A percentile compares a stretch with the other conserved stretches of the same genome.
Evolutionary conservation across 2,329 filamentous ascomycete species (phyloP).

Genomic region (Bipolaris cookei): DNA sequence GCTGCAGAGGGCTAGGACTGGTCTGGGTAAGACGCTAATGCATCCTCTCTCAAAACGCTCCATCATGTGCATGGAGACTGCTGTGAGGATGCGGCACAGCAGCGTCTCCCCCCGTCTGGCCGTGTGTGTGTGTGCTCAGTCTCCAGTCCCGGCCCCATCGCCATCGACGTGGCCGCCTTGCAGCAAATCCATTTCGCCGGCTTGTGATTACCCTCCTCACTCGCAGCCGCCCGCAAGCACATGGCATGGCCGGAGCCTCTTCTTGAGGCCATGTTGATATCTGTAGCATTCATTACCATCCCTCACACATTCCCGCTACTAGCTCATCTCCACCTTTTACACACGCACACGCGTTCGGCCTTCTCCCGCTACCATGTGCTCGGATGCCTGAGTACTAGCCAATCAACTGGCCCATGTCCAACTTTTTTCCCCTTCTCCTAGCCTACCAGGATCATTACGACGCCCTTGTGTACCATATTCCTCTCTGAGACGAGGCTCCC

Average conservation of each 20-base stretch:
- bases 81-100: conserved; percentile 25
- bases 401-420: conserved; percentile 6
- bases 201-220: neutral
- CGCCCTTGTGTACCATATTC: conserved; percentile 1
- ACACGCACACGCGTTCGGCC: conserved; percentile 6
- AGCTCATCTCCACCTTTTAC: conserved; percentile 18
- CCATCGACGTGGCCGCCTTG: conserved; percentile 38
- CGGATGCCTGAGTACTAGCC: conserved; percentile 17
- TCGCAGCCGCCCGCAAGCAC: conserved; percentile 9
- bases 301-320: conserved; percentile 11
- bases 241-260: conserved; percentile 18
- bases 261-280: neutral
- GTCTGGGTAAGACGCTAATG: conserved; percentile 30
- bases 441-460: conserved; percentile 8
- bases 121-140: conserved; percentile 14
- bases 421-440: conserved; percentile 2
- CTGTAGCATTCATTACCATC: neutral
- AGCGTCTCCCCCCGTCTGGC: conserved; percentile 19
- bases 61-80: conserved; percentile 26
- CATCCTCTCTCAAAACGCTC: conserved; percentile 24
- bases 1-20: conserved; percentile 19
- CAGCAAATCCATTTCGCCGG: conserved; percentile 25
- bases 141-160: conserved; percentile 16
- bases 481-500: conserved; percentile 9
- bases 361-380: conserved; percentile 21